These are phyloP conservation scores for Apiotrichum mycotoxinovorans DNA, from an alignment of 1,284 basidiomycete species.

Conservation along the genomic window DNA sequence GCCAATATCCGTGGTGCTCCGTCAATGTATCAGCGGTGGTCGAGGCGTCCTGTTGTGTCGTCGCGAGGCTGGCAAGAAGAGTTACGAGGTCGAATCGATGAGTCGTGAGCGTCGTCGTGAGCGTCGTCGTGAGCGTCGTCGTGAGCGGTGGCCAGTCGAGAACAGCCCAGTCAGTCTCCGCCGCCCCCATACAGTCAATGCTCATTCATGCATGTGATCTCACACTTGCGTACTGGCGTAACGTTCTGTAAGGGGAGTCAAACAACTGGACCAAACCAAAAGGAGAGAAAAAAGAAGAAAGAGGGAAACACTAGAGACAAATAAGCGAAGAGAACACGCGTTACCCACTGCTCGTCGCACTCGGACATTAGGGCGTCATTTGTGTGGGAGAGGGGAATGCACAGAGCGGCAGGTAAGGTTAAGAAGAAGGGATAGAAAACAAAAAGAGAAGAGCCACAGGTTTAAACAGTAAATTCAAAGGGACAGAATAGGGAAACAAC, in stretches of 20 bases:
- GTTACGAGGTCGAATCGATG: no score
- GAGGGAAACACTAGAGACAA: not conserved
- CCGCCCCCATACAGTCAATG: not conserved
- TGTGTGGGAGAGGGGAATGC: not conserved
- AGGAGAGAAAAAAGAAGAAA: not conserved
- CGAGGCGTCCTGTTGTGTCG: no score
- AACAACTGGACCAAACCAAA: constrained; percentile 1
- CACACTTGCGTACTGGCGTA: not conserved
- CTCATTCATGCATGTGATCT: constrained; percentile 6
- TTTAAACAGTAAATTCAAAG: no score
- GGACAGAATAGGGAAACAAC: no score
- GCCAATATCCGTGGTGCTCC: no score
- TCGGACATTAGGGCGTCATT: not conserved
- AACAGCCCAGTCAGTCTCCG: no score
- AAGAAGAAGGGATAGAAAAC: not conserved
- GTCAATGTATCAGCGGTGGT: no score
- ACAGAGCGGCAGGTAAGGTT: not conserved
- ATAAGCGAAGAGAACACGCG: not conserved
- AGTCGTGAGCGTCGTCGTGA: no score
- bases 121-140: no score
- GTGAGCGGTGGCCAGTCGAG: no score
- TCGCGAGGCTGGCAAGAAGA: no score
- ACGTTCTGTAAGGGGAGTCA: not conserved
- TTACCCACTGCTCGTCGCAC: not conserved
- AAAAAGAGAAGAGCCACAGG: not conserved